Evolutionary conservation across 129 eudicot genomes (phyloP).

Genomic region (Chrysanthemum lavandulifolium): DNA sequence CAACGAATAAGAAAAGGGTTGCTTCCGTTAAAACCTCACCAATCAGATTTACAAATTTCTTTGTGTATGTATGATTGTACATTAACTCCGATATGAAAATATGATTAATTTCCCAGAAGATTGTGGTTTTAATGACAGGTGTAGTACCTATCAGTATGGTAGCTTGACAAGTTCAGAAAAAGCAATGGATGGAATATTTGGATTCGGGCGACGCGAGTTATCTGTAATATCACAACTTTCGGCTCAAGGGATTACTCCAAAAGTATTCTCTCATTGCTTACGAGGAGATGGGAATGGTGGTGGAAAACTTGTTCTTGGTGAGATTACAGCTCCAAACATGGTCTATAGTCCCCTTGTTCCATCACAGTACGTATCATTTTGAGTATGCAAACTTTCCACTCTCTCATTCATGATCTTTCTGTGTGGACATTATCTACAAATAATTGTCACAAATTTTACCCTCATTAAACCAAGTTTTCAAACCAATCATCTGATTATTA

Average conservation of each 20-base stretch:
- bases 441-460: background rate
- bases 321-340: constrained; percentile 82
- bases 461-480: background rate
- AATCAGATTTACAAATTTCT: too few species aligned
- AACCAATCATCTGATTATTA: too few species aligned
- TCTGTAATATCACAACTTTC: constrained; percentile 91
- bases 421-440: background rate
- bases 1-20: too few species aligned
- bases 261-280: constrained; percentile 92
- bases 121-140: constrained; percentile 47
- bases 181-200: constrained; percentile 95
- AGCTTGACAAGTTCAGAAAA: constrained; percentile 76
- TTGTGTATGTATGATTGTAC: too few species aligned
- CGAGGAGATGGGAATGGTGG: constrained; percentile 93
- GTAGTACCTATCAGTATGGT: constrained; percentile 91
- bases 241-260: constrained; percentile 87
- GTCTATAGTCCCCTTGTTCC: constrained; percentile 99
- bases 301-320: constrained; percentile 96
- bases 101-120: background rate
- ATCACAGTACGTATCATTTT: constrained; percentile 74
- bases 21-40: too few species aligned
- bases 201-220: constrained; percentile 75
- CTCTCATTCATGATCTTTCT: too few species aligned
- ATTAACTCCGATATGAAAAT: background rate
- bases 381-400: constrained; percentile 3